Evolutionary conservation across 495 filamentous ascomycete species (phyloP).

Genomic region (Cenococcum geophilum): DNA sequence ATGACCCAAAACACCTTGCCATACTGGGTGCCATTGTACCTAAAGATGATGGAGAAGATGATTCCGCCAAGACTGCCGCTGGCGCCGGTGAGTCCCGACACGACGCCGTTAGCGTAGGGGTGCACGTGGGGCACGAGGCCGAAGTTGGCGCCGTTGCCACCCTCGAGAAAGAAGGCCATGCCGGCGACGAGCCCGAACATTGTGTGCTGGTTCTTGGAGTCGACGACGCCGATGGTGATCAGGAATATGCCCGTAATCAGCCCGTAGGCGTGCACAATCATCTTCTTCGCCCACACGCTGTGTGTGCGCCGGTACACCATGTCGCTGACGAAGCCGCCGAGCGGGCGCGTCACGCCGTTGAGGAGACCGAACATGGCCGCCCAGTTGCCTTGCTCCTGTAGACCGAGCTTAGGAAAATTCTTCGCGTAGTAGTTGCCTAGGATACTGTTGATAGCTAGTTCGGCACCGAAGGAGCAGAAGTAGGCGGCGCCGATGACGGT

Average conservation of each 20-base stretch:
- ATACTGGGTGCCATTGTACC: constrained; percentile 34
- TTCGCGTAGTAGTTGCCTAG: constrained; percentile 37
- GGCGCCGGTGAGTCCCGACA: constrained; percentile 39
- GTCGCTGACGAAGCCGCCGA: constrained; percentile 37
- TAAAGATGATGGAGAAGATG: constrained; percentile 39
- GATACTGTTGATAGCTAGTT: constrained; percentile 38
- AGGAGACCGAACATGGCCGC: constrained; percentile 41
- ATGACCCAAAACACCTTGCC: constrained; percentile 37
- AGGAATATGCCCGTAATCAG: constrained; percentile 36
- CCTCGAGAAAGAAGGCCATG: constrained; percentile 38
- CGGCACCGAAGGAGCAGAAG: constrained; percentile 40
- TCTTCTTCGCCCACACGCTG: constrained; percentile 39
- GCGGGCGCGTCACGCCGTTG: constrained; percentile 35
- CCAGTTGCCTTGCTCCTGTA: constrained; percentile 36
- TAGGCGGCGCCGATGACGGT: constrained; percentile 35
- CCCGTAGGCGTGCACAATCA: constrained; percentile 35
- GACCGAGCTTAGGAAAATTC: constrained; percentile 32
- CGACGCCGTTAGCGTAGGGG: constrained; percentile 38
- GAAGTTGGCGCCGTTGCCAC: constrained; percentile 38
- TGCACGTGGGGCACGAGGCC: constrained; percentile 39
- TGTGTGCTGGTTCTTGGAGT: constrained; percentile 28
- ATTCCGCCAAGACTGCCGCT: constrained; percentile 40
- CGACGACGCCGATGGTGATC: constrained; percentile 32
- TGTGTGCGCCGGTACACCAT: constrained; percentile 30
- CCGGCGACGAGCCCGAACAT: constrained; percentile 35